phyloP scores from a whole-genome alignment of 108 stramenopile genomes.

The Schizochytrium sp. region DNA sequence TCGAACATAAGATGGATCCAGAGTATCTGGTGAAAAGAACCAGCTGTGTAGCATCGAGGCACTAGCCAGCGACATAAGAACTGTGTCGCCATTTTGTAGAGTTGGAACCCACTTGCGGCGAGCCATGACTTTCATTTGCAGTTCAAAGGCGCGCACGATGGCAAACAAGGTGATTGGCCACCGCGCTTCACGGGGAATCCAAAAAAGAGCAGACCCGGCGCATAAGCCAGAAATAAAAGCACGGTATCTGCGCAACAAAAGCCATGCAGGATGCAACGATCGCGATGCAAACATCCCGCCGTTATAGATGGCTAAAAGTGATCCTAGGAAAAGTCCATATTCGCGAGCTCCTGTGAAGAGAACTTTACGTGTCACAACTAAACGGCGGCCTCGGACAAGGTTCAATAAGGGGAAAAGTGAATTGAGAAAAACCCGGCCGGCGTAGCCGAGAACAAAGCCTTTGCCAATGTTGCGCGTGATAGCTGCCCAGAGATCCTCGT shows the following conservation, averaged over 20 bases:
- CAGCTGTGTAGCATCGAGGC: constrained; percentile 60
- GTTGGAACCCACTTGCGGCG: background rate
- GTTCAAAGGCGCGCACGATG: constrained; percentile 51
- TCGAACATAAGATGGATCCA: constrained; percentile 42
- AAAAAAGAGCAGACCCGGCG: constrained; percentile 39
- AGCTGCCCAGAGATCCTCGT: constrained; percentile 56
- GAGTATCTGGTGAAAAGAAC: constrained; percentile 15
- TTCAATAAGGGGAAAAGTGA: constrained; percentile 47
- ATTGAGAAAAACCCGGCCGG: constrained; percentile 25
- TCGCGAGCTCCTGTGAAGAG: constrained; percentile 33
- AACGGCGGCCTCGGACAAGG: background rate
- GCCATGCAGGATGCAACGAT: background rate
- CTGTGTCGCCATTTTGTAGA: constrained; percentile 9
- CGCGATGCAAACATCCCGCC: constrained; percentile 36
- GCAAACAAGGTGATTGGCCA: constrained; percentile 23
- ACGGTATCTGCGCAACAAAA: background rate
- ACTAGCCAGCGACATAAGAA: constrained; percentile 52
- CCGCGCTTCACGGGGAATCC: constrained; percentile 6
- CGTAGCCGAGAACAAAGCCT: constrained; percentile 54
- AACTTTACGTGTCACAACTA: background rate
- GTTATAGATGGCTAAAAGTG: constrained; percentile 32
- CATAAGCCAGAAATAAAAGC: background rate
- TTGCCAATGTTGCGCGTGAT: constrained; percentile 60
- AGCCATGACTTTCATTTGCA: constrained; percentile 23
- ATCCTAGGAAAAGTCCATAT: constrained; percentile 40